Evolutionary conservation across 1,284 basidiomycete species (phyloP).

Genomic region (Takashimella tepidaria): DNA sequence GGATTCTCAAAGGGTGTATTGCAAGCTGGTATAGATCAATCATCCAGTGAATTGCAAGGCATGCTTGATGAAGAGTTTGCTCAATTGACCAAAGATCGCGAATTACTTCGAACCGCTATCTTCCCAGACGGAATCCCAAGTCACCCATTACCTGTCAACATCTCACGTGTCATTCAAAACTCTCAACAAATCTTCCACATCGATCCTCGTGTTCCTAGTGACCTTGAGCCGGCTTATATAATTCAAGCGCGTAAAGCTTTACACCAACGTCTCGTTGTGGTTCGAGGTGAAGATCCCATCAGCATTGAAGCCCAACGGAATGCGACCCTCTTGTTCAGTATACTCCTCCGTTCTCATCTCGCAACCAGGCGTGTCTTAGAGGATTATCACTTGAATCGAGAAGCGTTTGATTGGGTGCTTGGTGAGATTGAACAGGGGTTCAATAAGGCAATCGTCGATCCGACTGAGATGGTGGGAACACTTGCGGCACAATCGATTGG

Average conservation of each 20-base stretch:
- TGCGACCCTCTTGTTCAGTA: constrained; percentile 86
- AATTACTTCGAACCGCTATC: constrained; percentile 70
- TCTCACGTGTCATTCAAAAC: constrained; percentile 91
- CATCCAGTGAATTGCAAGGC: constrained; percentile 80
- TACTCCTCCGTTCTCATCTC: constrained; percentile 84
- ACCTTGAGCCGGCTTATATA: constrained; percentile 83
- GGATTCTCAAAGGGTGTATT: constrained; percentile 75
- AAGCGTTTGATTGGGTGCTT: constrained; percentile 96
- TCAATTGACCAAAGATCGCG: constrained; percentile 71
- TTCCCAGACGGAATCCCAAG: constrained; percentile 73
- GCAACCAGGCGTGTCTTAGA: constrained; percentile 79
- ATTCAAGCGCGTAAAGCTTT: constrained; percentile 72
- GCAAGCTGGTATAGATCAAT: constrained; percentile 91
- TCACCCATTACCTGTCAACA: constrained; percentile 81
- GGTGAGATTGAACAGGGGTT: constrained; percentile 95
- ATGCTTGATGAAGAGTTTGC: constrained; percentile 84
- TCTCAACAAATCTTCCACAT: constrained; percentile 97
- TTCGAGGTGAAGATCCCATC: constrained; percentile 76
- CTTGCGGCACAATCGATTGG: constrained; percentile 97
- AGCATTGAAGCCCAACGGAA: constrained; percentile 77
- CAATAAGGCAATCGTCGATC: constrained; percentile 83
- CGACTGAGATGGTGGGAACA: constrained; percentile 99
- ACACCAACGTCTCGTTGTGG: constrained; percentile 67
- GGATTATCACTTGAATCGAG: constrained; percentile 74
- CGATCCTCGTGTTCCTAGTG: constrained; percentile 85